Percentiles rank a stretch among this genome's conserved stretches.
These are phyloP conservation scores for Volvox africanus DNA, from an alignment of 139 green algal species.

Conservation along the genomic window DNA sequence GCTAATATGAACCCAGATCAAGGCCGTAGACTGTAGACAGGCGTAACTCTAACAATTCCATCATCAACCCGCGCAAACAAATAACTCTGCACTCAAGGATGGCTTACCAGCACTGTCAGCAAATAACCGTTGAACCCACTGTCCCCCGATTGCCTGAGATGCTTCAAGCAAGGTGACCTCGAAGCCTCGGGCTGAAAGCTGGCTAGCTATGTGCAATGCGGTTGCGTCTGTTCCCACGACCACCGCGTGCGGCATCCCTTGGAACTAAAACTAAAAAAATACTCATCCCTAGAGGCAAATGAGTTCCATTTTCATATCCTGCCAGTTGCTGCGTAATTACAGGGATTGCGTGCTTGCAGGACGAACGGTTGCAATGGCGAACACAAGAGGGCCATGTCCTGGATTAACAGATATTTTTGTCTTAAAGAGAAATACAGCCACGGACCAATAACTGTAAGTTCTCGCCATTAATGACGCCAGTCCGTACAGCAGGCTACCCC, in stretches of 20 bases:
- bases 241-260: conserved; percentile 24
- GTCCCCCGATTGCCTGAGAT: conserved; percentile 2
- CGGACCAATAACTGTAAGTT: no score
- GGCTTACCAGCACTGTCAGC: background rate
- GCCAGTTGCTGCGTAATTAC: background rate
- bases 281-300: background rate
- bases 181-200: conserved; percentile 10
- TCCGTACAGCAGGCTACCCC: no score
- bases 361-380: background rate
- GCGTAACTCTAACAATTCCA: no score
- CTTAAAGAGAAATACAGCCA: no score
- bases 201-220: conserved; percentile 10
- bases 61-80: background rate
- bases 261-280: background rate
- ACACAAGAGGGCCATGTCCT: background rate
- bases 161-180: conserved; percentile 23
- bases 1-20: no score
- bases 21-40: no score
- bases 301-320: background rate
- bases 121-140: background rate
- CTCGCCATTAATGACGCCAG: no score
- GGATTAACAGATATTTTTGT: background rate
- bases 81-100: background rate
- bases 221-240: conserved; percentile 29
- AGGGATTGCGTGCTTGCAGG: background rate